A percentile compares a stretch with the other conserved stretches of the same genome.
phyloP scores from a whole-genome alignment of 352 stramenopile species.

The Globisporangium spinosum region DNA sequence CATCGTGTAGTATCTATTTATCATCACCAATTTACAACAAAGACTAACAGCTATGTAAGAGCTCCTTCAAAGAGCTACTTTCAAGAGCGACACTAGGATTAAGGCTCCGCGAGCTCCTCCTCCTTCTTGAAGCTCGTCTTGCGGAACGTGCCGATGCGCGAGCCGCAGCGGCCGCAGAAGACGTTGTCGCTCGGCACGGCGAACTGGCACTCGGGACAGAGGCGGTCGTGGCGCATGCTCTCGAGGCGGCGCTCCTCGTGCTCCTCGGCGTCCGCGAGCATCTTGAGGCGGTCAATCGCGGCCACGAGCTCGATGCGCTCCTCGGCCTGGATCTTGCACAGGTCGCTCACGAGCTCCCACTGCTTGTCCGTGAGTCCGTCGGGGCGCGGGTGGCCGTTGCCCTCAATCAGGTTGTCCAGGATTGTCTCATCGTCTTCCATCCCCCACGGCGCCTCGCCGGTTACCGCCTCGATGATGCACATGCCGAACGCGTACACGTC shows the following conservation, averaged over 20 bases:
- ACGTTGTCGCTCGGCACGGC: slow-evolving; percentile 17
- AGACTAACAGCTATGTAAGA: background rate
- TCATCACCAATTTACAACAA: background rate
- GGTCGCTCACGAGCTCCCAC: slow-evolving; percentile 15
- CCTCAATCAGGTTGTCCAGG: slow-evolving; percentile 21
- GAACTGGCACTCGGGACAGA: slow-evolving; percentile 17
- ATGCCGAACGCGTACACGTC: slow-evolving; percentile 45
- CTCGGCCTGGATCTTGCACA: slow-evolving; percentile 7
- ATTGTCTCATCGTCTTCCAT: slow-evolving; percentile 28
- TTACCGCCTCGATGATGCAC: slow-evolving; percentile 43
- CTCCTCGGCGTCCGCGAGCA: slow-evolving; percentile 17
- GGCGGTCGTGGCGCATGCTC: slow-evolving; percentile 16
- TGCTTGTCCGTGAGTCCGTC: slow-evolving; percentile 15
- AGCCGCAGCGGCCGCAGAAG: slow-evolving; percentile 17
- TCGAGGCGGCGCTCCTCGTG: slow-evolving; percentile 15
- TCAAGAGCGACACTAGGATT: background rate
- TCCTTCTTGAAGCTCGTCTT: slow-evolving; percentile 2
- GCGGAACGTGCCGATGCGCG: slow-evolving; percentile 17
- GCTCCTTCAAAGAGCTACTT: too few species aligned
- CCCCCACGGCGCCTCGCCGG: slow-evolving; percentile 27
- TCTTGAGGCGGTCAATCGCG: slow-evolving; percentile 14
- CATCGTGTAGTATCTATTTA: background rate
- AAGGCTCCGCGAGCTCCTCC: background rate
- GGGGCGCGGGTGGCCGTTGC: slow-evolving; percentile 11
- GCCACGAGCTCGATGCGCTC: slow-evolving; percentile 11